phyloP scores from a whole-genome alignment of 2,329 filamentous ascomycete species.

The Diaporthe sp. region DNA sequence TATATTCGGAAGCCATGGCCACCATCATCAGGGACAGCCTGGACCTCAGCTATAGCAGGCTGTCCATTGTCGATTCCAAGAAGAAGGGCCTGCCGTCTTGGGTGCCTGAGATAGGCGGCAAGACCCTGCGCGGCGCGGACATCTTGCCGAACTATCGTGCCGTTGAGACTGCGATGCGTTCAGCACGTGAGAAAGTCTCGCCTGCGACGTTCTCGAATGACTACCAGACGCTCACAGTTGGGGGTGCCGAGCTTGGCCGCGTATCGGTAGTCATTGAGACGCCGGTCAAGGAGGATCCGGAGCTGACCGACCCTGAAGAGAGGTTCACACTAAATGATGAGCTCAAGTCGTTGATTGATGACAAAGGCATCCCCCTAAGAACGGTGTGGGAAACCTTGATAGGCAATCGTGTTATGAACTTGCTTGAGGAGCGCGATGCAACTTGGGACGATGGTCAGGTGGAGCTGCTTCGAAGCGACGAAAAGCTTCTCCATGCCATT shows the following conservation, averaged over 20 bases:
- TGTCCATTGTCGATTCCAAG: not conserved
- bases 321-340: not conserved
- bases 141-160: not conserved
- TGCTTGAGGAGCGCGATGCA: not conserved
- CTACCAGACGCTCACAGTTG: constrained; percentile 10
- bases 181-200: not conserved
- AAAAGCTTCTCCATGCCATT: not conserved
- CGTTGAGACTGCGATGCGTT: not conserved
- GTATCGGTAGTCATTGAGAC: not conserved
- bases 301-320: not conserved
- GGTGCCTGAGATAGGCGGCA: constrained; percentile 3
- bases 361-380: not conserved
- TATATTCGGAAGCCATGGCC: constrained; percentile 23
- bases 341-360: not conserved
- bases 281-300: not conserved
- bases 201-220: constrained; percentile 1
- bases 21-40: constrained; percentile 4
- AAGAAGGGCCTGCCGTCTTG: constrained; percentile 20
- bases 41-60: not conserved
- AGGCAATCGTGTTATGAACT: not conserved
- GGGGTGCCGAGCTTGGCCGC: constrained; percentile 21
- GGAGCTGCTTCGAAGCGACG: not conserved
- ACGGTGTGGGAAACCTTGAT: constrained; percentile 7
- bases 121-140: not conserved
- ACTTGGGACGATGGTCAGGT: not conserved